phyloP scores from a whole-genome alignment of 805 yeast species.

The Candida peoriensis region DNA sequence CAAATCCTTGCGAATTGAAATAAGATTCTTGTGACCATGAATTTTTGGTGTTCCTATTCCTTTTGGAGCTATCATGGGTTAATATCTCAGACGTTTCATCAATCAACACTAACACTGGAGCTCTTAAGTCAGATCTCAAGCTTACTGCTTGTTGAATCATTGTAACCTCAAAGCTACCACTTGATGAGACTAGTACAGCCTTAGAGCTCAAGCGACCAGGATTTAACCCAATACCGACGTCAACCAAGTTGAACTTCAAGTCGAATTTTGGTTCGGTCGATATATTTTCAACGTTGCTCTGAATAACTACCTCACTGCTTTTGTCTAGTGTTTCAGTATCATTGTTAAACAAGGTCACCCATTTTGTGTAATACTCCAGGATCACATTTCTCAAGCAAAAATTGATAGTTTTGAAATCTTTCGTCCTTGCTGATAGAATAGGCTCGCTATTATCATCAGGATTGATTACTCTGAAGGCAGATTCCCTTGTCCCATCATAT shows the following conservation, averaged over 20 bases:
- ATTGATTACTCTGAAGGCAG: slow-evolving; percentile 29
- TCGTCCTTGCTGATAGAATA: slow-evolving; percentile 34
- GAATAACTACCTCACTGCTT: slow-evolving; percentile 1
- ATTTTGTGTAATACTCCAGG: slow-evolving; percentile 54
- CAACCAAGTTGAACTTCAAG: slow-evolving; percentile 29
- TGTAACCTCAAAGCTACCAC: slow-evolving; percentile 49
- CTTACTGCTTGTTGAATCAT: slow-evolving; percentile 28
- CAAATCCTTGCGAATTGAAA: slow-evolving; percentile 45
- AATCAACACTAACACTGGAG: slow-evolving; percentile 48
- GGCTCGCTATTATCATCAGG: slow-evolving; percentile 33
- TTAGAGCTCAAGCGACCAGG: slow-evolving; percentile 61
- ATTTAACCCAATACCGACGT: slow-evolving; percentile 54
- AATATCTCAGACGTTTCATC: slow-evolving; percentile 50
- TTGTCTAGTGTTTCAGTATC: slow-evolving; percentile 6
- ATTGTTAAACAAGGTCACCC: slow-evolving; percentile 44
- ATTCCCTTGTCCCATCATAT: slow-evolving; percentile 18
- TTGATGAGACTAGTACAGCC: slow-evolving; percentile 43
- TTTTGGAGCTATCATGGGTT: slow-evolving; percentile 24
- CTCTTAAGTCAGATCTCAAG: slow-evolving; percentile 43
- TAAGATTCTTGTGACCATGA: slow-evolving; percentile 38
- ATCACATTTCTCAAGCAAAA: slow-evolving; percentile 42
- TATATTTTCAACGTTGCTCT: slow-evolving; percentile 7
- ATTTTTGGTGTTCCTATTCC: slow-evolving; percentile 17
- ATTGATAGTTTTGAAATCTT: slow-evolving; percentile 31
- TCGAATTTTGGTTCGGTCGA: slow-evolving; percentile 8